Percentiles rank a stretch among this genome's conserved stretches.
phyloP scores from a whole-genome alignment of 352 stramenopile species.

The Pythium sp. region DNA sequence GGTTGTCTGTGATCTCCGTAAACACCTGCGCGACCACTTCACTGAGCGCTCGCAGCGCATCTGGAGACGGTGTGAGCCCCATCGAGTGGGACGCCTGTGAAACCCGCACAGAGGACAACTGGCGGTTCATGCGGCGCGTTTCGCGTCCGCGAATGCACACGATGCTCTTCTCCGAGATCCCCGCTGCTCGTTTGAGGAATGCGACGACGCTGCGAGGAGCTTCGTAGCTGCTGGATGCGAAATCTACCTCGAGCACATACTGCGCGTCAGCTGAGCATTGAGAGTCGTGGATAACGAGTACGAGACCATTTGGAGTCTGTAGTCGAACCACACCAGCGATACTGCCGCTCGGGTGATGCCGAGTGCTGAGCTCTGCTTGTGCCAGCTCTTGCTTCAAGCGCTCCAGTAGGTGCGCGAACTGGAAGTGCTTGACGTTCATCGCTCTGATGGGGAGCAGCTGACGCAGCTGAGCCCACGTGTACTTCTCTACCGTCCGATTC shows the following conservation, averaged over 20 bases:
- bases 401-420: constrained; percentile 42
- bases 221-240: constrained; percentile 6
- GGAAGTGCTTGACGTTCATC: constrained; percentile 72
- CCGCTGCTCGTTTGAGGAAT: constrained; percentile 37
- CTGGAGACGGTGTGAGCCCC: constrained; percentile 45
- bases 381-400: background rate
- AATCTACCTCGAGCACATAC: constrained; percentile 51
- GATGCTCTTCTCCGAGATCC: constrained; percentile 40
- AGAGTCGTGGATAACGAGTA: constrained; percentile 29
- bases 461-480: constrained; percentile 48
- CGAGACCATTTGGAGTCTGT: constrained; percentile 30
- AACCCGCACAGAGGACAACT: constrained; percentile 26
- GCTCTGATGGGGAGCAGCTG: constrained; percentile 55
- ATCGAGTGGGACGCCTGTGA: constrained; percentile 32
- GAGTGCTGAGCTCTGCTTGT: background rate
- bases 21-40: constrained; percentile 44
- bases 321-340: background rate
- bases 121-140: constrained; percentile 26
- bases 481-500: constrained; percentile 39
- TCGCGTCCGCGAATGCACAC: constrained; percentile 54
- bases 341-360: background rate
- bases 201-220: constrained; percentile 7
- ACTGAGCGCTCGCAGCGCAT: constrained; percentile 45
- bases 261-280: constrained; percentile 18
- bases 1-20: constrained; percentile 38